Percentiles rank a stretch among this genome's conserved stretches.
Conservation (phyloP, 768 basidiomycete species). For the Rhodotorula kratochvilovae region DNA sequence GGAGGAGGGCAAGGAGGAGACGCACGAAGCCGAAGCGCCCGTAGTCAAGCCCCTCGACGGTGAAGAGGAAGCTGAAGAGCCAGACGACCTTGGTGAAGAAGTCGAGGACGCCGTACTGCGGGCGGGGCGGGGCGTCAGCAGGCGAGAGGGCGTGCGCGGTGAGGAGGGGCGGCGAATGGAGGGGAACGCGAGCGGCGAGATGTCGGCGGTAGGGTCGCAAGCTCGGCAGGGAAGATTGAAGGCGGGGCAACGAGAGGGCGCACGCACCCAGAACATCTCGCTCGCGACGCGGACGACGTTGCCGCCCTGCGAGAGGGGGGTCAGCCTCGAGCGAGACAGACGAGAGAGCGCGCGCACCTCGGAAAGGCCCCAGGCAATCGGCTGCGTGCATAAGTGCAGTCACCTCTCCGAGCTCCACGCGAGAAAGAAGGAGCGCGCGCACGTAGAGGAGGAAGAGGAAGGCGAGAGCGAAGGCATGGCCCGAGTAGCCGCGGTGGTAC, state of each 20-base stretch:
- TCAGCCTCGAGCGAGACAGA: neutral
- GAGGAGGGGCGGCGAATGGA: too few species aligned
- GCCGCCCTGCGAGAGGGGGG: slow-evolving; percentile 47
- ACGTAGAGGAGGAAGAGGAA: slow-evolving; percentile 17
- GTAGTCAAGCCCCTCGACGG: neutral
- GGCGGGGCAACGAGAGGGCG: too few species aligned
- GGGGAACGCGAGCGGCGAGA: too few species aligned
- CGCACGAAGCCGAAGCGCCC: slow-evolving; percentile 9
- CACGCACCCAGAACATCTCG: neutral
- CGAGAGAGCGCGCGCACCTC: neutral
- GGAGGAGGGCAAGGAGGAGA: neutral
- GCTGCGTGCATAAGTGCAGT: neutral
- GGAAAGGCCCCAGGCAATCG: slow-evolving; percentile 9
- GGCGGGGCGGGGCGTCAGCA: neutral
- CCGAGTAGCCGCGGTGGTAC: neutral
- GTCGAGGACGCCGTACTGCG: slow-evolving; percentile 21
- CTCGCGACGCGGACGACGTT: slow-evolving; percentile 50
- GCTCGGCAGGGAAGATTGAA: neutral
- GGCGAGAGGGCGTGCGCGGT: neutral
- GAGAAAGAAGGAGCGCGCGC: neutral
- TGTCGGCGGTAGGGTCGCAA: too few species aligned
- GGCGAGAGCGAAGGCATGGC: neutral
- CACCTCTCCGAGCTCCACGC: too few species aligned
- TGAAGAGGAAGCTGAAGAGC: neutral
- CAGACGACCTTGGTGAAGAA: neutral